A percentile compares a stretch with the other conserved stretches of the same genome.
phyloP scores from a whole-genome alignment of 176 grass and related monocot species.

The Avena eriantha region DNA sequence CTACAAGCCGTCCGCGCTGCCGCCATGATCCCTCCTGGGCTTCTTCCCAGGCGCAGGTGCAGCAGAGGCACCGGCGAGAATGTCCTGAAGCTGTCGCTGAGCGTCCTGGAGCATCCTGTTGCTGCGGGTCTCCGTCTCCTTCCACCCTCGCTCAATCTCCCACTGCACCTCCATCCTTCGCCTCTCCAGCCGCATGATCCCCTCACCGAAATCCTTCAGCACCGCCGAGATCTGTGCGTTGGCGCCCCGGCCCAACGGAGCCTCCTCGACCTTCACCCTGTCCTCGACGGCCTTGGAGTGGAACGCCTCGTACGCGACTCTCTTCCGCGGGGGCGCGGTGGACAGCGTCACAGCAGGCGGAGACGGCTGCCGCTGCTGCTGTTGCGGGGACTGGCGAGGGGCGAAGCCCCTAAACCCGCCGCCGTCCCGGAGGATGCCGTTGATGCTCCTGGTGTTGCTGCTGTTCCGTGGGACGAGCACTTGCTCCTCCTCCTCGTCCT shows the following conservation, averaged over 20 bases:
- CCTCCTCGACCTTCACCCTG: conserved; percentile 54
- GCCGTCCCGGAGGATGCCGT: conserved; percentile 71
- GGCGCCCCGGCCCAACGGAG: not conserved
- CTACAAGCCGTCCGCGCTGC: conserved; percentile 42
- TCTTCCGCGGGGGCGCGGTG: conserved; percentile 56
- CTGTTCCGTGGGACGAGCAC: conserved; percentile 49
- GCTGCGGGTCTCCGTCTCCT: conserved; percentile 73
- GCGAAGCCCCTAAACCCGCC: conserved; percentile 34
- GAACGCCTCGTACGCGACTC: conserved; percentile 54
- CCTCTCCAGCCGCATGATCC: conserved; percentile 74
- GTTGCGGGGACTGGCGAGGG: conserved; percentile 30
- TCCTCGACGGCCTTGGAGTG: conserved; percentile 40
- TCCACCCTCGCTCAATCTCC: conserved; percentile 82
- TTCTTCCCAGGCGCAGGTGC: conserved; percentile 60
- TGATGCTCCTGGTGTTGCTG: conserved; percentile 71
- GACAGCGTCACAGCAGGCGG: conserved; percentile 45
- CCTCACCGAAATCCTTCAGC: conserved; percentile 69
- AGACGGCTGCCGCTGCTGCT: conserved; percentile 30
- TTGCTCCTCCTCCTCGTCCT: conserved; percentile 58
- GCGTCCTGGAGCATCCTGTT: conserved; percentile 69
- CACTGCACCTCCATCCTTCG: conserved; percentile 73
- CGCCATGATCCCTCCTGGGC: conserved; percentile 62
- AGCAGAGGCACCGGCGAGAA: conserved; percentile 40
- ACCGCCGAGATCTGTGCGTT: conserved; percentile 47
- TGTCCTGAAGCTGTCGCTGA: conserved; percentile 59